Evolutionary conservation across 345 rosid genomes (phyloP).

Genomic region (Arabidopsis suecica): DNA sequence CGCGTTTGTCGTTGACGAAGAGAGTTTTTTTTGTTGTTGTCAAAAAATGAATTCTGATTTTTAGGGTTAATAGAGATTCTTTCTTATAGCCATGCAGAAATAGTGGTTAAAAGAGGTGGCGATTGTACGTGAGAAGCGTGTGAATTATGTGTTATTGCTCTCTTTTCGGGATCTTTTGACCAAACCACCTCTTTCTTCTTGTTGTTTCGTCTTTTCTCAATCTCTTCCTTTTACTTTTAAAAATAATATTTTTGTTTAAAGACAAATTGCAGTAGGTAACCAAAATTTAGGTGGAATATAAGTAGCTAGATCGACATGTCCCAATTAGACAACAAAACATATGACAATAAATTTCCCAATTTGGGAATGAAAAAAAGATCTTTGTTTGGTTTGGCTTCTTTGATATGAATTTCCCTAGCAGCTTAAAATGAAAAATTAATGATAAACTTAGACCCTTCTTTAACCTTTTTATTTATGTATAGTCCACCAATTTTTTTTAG

Average conservation of each 20-base stretch:
- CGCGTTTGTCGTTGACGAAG: conserved; percentile 2
- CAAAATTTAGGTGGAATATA: not conserved
- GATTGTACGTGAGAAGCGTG: conserved; percentile 24
- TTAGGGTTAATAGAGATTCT: not conserved
- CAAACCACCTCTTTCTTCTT: conserved; percentile 25
- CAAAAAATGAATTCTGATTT: conserved; percentile 5
- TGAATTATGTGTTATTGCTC: conserved; percentile 28
- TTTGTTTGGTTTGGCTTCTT: no score
- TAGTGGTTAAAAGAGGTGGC: conserved; percentile 15
- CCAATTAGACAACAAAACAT: no score
- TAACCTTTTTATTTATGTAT: no score
- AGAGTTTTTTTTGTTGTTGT: conserved; percentile 18
- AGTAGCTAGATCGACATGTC: not conserved
- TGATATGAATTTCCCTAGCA: no score
- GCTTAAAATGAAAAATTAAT: no score
- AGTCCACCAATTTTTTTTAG: no score
- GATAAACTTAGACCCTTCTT: no score
- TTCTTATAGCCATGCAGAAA: conserved; percentile 15
- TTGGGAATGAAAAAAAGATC: no score
- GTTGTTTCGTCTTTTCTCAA: not conserved
- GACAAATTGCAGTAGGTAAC: not conserved
- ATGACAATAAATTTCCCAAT: no score
- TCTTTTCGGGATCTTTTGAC: conserved; percentile 39
- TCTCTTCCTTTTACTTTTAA: not conserved
- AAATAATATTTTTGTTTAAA: not conserved